These are phyloP conservation scores for Aspergillus sp. DNA, from an alignment of 2,329 filamentous ascomycete genomes.

Conservation along the genomic window DNA sequence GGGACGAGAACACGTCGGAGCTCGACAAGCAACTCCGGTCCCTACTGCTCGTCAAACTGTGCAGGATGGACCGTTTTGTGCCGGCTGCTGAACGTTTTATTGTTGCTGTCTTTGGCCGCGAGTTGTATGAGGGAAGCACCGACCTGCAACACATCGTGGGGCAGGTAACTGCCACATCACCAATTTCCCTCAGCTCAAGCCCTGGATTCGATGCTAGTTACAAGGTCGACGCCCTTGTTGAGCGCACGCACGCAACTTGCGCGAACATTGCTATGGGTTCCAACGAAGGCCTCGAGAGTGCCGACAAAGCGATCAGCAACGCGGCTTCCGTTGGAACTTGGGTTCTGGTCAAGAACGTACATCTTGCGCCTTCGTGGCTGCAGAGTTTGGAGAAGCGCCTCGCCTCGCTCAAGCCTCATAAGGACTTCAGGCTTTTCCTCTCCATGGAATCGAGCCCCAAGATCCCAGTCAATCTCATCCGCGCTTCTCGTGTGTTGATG, in stretches of 20 bases:
- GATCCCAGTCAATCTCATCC: conserved; percentile 93
- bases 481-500: conserved; percentile 91
- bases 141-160: conserved; percentile 83
- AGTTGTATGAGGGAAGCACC: conserved; percentile 78
- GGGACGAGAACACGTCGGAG: conserved; percentile 63
- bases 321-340: conserved; percentile 89
- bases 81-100: conserved; percentile 92
- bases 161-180: conserved; percentile 79
- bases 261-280: conserved; percentile 99
- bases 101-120: conserved; percentile 76
- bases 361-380: conserved; percentile 92
- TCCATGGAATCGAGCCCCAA: conserved; percentile 97
- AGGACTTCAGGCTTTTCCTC: conserved; percentile 90
- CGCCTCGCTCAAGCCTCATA: conserved; percentile 89
- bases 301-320: conserved; percentile 92
- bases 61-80: conserved; percentile 92
- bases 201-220: conserved; percentile 98
- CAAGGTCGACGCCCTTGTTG: conserved; percentile 95
- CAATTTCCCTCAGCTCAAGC: conserved; percentile 89
- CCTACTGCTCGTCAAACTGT: conserved; percentile 89
- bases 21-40: conserved; percentile 77
- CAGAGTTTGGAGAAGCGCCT: conserved; percentile 97
- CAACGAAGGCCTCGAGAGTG: conserved; percentile 86
- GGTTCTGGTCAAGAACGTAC: conserved; percentile 99
- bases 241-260: conserved; percentile 77